Base-by-base conservation (phyloP, 2,329 filamentous ascomycete genomes). In the Dothideomycetes sp. region DNA sequence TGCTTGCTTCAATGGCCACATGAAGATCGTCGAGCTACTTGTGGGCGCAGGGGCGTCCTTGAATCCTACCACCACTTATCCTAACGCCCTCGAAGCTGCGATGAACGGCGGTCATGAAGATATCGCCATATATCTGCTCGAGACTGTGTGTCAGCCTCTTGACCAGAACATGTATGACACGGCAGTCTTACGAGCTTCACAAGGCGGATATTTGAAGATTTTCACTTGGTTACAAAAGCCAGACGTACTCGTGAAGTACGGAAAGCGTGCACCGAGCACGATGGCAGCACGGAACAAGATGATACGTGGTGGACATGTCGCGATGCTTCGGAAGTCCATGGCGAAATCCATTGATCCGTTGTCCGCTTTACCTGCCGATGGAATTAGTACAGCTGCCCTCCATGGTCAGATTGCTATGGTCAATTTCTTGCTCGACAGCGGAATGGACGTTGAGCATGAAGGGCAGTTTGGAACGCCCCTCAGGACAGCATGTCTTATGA, bases 21-120 rank as follows among this genome's bases (percentile, higher is more conserved):
- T 55, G 25, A 43, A 51, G 6, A 47, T 63, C 13, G 49, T 61
- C 9, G 32, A 52, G 20, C 30, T 55, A 1, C 51, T 65, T 2
- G 34, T 61, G n/a, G 40, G 17, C 7, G 23, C 23, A 12, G 8
- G 8, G 12, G 23, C 12, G 8, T 25, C 23, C 12, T 8, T 25
- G 23, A 8, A 7, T 8, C 7, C 7, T 25, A 25, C 23, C 23
- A 12, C 8, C 12, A 7, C 23, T 8, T 25, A 7, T 8, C 23
- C 8, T 8, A 25, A 25, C 12, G 8, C 23, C 7, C 7, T 25
- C 23, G 23, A 25, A 25, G 23, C 23, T 25, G 23, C 23, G 7
- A 12, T 12, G 7, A 7, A 12, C 23, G 23, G 23, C 23, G 8
- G 12, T 12, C 23, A 25, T 25, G 23, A 25, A 25, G 23, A 25